These are phyloP conservation scores for Orychophragmus violaceus DNA, from an alignment of 345 rosid species.

Conservation along the genomic window DNA sequence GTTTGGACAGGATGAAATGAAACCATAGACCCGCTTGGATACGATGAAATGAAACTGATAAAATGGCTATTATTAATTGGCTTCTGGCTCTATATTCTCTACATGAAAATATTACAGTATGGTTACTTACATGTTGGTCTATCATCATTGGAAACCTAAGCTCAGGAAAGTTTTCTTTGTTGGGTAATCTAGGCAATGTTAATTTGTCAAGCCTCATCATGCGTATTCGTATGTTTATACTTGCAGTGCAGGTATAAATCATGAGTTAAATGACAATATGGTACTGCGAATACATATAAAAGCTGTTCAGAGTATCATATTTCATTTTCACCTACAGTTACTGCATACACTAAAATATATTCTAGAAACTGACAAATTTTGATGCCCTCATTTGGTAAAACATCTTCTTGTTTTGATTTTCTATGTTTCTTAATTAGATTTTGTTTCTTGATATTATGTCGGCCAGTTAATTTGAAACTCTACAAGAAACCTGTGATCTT, in stretches of 20 bases:
- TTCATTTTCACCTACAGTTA: constrained; percentile 21
- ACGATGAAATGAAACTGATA: background rate
- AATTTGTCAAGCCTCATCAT: constrained; percentile 3
- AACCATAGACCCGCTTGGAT: too few relatives aligned
- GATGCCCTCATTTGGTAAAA: constrained; percentile 22
- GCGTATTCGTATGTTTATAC: constrained; percentile 12
- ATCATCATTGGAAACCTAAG: background rate
- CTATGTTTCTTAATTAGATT: constrained; percentile 12
- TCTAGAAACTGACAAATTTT: constrained; percentile 14
- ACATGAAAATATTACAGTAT: background rate
- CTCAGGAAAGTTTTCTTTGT: background rate
- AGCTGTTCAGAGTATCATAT: background rate
- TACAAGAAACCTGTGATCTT: constrained; percentile 21
- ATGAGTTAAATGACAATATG: constrained; percentile 6
- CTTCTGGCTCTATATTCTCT: background rate
- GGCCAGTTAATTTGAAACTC: constrained; percentile 7
- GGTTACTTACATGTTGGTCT: background rate
- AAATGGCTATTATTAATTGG: background rate
- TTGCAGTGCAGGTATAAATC: background rate
- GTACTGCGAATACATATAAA: background rate
- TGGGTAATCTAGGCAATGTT: background rate
- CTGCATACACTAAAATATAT: constrained; percentile 7
- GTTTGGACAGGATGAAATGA: background rate
- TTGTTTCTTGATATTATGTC: constrained; percentile 19
- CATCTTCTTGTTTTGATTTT: constrained; percentile 10